Conservation (phyloP, 176 grass and related monocot genomes). For the Pontederia paniculata region DNA sequence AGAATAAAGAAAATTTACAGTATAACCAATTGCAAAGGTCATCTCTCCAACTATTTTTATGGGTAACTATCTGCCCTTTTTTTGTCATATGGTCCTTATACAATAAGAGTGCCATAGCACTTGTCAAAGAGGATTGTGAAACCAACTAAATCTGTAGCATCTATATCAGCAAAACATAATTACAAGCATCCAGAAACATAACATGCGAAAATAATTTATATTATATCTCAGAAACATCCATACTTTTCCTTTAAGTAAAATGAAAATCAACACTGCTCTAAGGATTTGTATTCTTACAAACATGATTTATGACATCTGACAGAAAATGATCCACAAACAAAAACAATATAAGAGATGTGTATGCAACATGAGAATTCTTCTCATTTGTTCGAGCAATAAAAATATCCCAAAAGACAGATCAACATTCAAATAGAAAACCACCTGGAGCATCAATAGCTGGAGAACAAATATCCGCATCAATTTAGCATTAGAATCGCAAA, state of each 20-base stretch:
- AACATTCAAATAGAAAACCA: conserved; percentile 71
- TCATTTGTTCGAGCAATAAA: conserved; percentile 70
- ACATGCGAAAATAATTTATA: not conserved
- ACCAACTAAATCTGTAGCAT: no score
- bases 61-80: no score
- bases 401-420: conserved; percentile 80
- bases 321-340: conserved; percentile 16
- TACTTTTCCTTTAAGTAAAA: no score
- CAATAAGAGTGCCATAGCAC: no score
- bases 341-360: conserved; percentile 12
- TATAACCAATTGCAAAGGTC: no score
- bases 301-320: not conserved
- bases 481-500: not conserved
- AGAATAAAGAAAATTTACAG: not conserved
- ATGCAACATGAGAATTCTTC: conserved; percentile 60
- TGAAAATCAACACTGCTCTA: no score
- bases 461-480: conserved; percentile 4
- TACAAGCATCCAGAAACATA: no score
- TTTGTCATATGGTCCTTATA: no score
- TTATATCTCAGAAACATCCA: conserved; percentile 5
- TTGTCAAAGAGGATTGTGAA: no score
- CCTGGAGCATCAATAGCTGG: conserved; percentile 57
- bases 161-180: no score
- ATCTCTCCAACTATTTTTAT: no score
- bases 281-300: not conserved